A percentile compares a stretch with the other conserved stretches of the same genome.
phyloP scores from a whole-genome alignment of 805 yeast species.

The Candida cerambycidarum region DNA sequence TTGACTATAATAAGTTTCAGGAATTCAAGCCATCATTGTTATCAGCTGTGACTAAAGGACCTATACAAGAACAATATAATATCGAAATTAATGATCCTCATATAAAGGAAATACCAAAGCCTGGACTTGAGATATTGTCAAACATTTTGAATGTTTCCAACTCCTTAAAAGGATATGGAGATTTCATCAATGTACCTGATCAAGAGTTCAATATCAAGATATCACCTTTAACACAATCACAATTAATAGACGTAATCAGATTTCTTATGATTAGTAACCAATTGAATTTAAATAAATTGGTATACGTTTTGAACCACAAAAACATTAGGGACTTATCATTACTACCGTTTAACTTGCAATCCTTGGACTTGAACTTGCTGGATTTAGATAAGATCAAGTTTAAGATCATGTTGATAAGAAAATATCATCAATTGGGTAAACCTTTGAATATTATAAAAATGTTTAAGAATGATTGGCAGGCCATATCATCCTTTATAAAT shows the following conservation, averaged over 20 bases:
- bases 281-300: slow-evolving; percentile 25
- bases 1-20: not conserved
- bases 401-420: slow-evolving; percentile 33
- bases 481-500: slow-evolving; percentile 26
- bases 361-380: not conserved
- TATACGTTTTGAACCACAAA: slow-evolving; percentile 28
- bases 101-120: not conserved
- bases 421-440: slow-evolving; percentile 33
- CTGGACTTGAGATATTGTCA: not conserved
- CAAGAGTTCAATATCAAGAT: slow-evolving; percentile 3
- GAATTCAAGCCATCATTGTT: slow-evolving; percentile 35
- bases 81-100: not conserved
- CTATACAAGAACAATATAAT: slow-evolving; percentile 28
- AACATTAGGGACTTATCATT: slow-evolving; percentile 20
- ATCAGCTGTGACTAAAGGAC: slow-evolving; percentile 31
- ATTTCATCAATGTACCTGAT: slow-evolving; percentile 3
- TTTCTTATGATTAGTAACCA: slow-evolving; percentile 26
- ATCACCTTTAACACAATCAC: not conserved
- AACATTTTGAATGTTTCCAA: not conserved
- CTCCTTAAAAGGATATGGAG: not conserved
- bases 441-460: slow-evolving; percentile 32
- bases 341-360: slow-evolving; percentile 17
- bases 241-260: slow-evolving; percentile 13
- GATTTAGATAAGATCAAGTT: slow-evolving; percentile 25
- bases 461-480: slow-evolving; percentile 26